Percentiles rank a stretch among this genome's conserved stretches.
phyloP scores from a whole-genome alignment of 116 monocot species.

The Zostera marina region DNA sequence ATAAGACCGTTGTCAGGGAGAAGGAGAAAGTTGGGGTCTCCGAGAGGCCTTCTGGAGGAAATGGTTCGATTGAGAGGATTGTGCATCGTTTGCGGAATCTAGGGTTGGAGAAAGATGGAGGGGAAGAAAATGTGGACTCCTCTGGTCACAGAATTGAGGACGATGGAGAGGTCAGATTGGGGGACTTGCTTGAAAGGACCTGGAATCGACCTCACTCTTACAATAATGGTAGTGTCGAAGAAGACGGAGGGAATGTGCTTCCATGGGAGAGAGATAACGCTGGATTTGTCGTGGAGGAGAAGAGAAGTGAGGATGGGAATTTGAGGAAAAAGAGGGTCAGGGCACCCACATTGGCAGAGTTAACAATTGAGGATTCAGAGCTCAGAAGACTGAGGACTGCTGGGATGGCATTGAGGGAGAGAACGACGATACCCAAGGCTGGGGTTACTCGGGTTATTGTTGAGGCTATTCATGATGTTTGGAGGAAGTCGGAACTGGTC shows the following conservation, averaged over 20 bases:
- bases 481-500: constrained; percentile 58
- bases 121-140: constrained; percentile 2
- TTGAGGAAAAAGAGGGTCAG: constrained; percentile 27
- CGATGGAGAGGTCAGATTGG: constrained; percentile 23
- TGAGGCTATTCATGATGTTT: constrained; percentile 50
- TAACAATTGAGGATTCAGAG: constrained; percentile 58
- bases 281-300: constrained; percentile 1
- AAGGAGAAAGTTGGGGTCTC: background rate
- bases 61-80: constrained; percentile 31
- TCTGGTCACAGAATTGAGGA: background rate
- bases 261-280: constrained; percentile 52
- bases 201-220: constrained; percentile 44
- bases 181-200: constrained; percentile 48
- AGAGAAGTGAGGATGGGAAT: background rate
- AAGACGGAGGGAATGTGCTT: constrained; percentile 5
- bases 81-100: constrained; percentile 41
- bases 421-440: constrained; percentile 54
- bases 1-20: background rate
- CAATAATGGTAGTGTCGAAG: background rate
- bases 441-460: constrained; percentile 52
- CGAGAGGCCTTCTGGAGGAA: constrained; percentile 1
- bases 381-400: constrained; percentile 38
- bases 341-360: constrained; percentile 59
- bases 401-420: constrained; percentile 46
- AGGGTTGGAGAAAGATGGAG: constrained; percentile 18